Evolutionary conservation across 441 rosid genomes (phyloP).

Genomic region (Flueggea neowawraea): DNA sequence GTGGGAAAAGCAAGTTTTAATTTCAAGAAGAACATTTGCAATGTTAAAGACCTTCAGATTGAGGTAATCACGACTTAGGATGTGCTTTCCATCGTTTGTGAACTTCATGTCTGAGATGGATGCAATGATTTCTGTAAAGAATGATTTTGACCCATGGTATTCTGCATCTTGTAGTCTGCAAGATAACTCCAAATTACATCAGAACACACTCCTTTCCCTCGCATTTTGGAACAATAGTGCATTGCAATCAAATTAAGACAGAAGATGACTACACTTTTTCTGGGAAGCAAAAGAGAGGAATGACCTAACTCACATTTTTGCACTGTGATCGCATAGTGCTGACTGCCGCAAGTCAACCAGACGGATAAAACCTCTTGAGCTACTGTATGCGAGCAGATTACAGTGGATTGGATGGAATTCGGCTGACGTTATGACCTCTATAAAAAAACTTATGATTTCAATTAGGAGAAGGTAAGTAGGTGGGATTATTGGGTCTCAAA

Average conservation of each 20-base stretch:
- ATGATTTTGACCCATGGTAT: slow-evolving; percentile 45
- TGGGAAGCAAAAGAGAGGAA: not conserved
- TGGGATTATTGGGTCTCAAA: not conserved
- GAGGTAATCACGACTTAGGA: slow-evolving; percentile 72
- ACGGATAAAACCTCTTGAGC: slow-evolving; percentile 70
- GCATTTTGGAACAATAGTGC: not conserved
- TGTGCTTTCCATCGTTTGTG: slow-evolving; percentile 51
- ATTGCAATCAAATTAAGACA: not conserved
- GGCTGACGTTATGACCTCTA: slow-evolving; percentile 82
- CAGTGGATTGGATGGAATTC: slow-evolving; percentile 71
- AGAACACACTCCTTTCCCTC: slow-evolving; percentile 9
- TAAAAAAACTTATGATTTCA: slow-evolving; percentile 16
- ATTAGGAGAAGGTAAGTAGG: slow-evolving; percentile 15
- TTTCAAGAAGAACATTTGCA: slow-evolving; percentile 1
- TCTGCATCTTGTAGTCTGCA: slow-evolving; percentile 62
- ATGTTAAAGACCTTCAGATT: slow-evolving; percentile 49
- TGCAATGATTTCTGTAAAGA: slow-evolving; percentile 64
- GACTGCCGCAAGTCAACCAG: slow-evolving; percentile 74
- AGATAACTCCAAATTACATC: slow-evolving; percentile 17
- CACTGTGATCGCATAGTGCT: slow-evolving; percentile 58
- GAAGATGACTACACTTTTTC: not conserved
- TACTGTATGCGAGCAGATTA: slow-evolving; percentile 69
- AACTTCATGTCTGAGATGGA: slow-evolving; percentile 69
- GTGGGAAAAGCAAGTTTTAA: slow-evolving; percentile 10
- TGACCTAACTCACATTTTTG: slow-evolving; percentile 48